Base-by-base conservation (phyloP, 805 yeast species). In the Brettanomyces anomalus region DNA sequence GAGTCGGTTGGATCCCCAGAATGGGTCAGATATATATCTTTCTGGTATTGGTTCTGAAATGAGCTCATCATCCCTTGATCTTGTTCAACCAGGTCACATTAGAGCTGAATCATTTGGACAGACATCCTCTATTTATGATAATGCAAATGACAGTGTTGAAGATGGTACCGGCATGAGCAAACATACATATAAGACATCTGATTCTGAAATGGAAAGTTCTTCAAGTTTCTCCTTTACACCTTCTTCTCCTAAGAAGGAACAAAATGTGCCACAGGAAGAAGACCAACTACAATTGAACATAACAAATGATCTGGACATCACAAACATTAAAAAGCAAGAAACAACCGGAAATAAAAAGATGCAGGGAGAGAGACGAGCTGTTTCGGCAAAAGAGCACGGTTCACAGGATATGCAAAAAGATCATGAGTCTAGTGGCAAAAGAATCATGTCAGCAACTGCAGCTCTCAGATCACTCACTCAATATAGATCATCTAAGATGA, bases 401-500 rank as follows among this genome's bases (percentile, higher is more conserved):
- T 16, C 40, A 17, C 41, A 3, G 15, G 34, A 32, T 16, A 6
- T 32, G 7, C 34, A 16, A n/a, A 51, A 51, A 35, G 35, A 43
- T 2, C 44, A 43, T 21, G 58, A 54, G 44, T 28, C 60, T 7
- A 16, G 11, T 26, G 40, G 40, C 17, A 70, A 70, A 48, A 61
- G 77, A 49, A 60, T 76, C 4, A 69, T 66, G 1, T 70, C 76
- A 18, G 42, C 46, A 11, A 39, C 44, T 8, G 41, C 45, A 5
- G 44, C 76, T 36, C 62, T 74, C 48, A 62, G 68, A 43, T 67
- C 58, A 37, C 58, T 74, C 31, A 65, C 72, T 2, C 54, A 60
- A 38, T 64, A 70, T 39, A 71, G 69, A 47, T 40, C 55, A 13
- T 44, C 49, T 7, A 84, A 84, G 55, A 74, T 72, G 61, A 76